phyloP scores from a whole-genome alignment of 2,329 filamentous ascomycete species.

The Colletotrichum abscissum region DNA sequence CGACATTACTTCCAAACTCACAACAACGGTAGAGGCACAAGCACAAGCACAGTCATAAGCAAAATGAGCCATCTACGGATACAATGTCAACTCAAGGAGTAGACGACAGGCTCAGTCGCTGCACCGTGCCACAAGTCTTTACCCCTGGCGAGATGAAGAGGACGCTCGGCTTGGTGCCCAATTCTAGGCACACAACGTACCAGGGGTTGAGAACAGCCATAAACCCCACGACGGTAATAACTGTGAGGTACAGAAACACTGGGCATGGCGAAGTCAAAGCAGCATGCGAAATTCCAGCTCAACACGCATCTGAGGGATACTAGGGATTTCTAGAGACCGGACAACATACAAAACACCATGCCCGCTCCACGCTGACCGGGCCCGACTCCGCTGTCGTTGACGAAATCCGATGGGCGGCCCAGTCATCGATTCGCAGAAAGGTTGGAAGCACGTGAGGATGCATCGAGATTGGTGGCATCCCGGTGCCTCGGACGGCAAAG shows the following conservation, averaged over 20 bases:
- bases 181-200: background rate
- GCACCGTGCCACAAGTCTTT: background rate
- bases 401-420: conserved; percentile 4
- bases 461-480: conserved; percentile 14
- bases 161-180: background rate
- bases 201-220: background rate
- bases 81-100: background rate
- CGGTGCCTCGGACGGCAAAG: conserved; percentile 1
- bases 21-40: conserved; percentile 38
- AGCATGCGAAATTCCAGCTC: background rate
- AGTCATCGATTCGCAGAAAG: conserved; percentile 2
- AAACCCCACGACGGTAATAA: background rate
- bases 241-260: background rate
- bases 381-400: background rate
- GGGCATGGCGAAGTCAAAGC: background rate
- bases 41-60: conserved; percentile 22
- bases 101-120: background rate
- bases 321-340: background rate
- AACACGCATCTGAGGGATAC: conserved; percentile 9
- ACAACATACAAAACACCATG: background rate
- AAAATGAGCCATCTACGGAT: background rate
- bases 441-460: conserved; percentile 5
- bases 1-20: conserved; percentile 65
- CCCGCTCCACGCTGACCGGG: background rate
- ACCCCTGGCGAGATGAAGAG: background rate